Evolutionary conservation across 129 eudicot species (phyloP), one percentile per base, ranked within the genome.

Genomic region (Logfia minima): DNA sequence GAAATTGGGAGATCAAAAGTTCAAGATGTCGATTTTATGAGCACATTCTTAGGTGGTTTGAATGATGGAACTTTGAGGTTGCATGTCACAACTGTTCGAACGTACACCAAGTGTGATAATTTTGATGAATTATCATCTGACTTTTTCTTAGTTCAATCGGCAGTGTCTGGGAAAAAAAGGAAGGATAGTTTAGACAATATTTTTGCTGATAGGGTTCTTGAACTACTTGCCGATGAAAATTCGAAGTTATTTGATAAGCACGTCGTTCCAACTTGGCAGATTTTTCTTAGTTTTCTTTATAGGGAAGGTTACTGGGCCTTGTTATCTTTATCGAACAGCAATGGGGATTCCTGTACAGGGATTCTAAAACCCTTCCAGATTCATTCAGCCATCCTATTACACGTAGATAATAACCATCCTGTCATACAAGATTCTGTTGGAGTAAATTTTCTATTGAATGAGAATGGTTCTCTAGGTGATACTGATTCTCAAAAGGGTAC

Each of bases 291-390:
- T 85, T 94, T 85, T 85, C 89, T 94, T 5, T 84, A 82, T 59
- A 85, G 70, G 23, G 85, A 83, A 68, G 89, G 89, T 72, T 91
- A 84, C 39, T 87, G 89, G 87, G 97, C 92, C 73, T 66, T 75
- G 52, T 67, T 94, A 62, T 86, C 93, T 17, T 69, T 91, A 56
- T 83, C 90, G 51, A 82, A 85, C 59, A 63, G 67, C 59, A 74
- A 71, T 19, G 99, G 97, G 41, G 75, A 83, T 74, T 77, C 85
- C 68, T 76, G 32, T 74, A 80, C 6, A 70, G 96, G 96, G 31
- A 68, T 86, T 51, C 89, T 94, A 43, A 91, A 88, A 83, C 97
- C 99, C 48, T 86, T 89, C 43, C 89, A 90, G 22, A 70, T 85
- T 80, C 88, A 91, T 80, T 87, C 84, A 29, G 96, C 99, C 61